Evolutionary conservation across 2,329 filamentous ascomycete genomes (phyloP).

Genomic region (Acrodontium crateriforme): DNA sequence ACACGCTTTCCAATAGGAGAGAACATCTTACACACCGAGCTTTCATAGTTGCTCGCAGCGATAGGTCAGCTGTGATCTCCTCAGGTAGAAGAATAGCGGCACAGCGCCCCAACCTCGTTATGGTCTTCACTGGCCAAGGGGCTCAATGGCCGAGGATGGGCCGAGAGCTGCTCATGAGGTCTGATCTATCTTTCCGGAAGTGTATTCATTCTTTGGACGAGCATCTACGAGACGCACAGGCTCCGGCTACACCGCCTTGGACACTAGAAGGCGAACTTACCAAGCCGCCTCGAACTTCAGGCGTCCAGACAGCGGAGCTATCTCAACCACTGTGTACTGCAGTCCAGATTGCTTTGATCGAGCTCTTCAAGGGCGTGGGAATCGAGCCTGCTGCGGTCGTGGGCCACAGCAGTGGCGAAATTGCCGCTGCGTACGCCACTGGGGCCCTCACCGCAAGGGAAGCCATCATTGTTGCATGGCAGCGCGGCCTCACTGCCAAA

Average conservation of each 20-base stretch:
- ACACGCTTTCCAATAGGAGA: no score
- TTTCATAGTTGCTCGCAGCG: no score
- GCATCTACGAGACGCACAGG: neutral
- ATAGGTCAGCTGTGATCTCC: no score
- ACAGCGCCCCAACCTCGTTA: neutral
- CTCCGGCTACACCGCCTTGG: constrained; percentile 3
- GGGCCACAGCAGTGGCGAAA: constrained; percentile 22
- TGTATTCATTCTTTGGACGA: neutral
- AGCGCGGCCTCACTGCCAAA: constrained; percentile 6
- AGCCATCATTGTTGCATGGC: constrained; percentile 11
- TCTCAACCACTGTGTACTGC: constrained; percentile 43
- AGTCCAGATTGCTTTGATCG: constrained; percentile 37
- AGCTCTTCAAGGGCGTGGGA: constrained; percentile 21
- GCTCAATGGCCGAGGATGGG: constrained; percentile 2
- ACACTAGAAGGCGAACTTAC: constrained; percentile 8
- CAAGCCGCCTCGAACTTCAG: constrained; percentile 1
- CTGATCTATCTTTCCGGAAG: neutral
- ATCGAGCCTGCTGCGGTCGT: constrained; percentile 12
- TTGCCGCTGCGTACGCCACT: constrained; percentile 20
- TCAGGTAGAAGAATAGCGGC: no score
- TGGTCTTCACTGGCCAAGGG: constrained; percentile 3
- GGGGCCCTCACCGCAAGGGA: constrained; percentile 8
- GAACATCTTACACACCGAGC: no score
- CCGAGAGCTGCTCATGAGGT: neutral
- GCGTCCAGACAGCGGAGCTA: constrained; percentile 18